These are phyloP conservation scores for Baorangia bicolor DNA, from an alignment of 768 basidiomycete species.

Conservation along the genomic window DNA sequence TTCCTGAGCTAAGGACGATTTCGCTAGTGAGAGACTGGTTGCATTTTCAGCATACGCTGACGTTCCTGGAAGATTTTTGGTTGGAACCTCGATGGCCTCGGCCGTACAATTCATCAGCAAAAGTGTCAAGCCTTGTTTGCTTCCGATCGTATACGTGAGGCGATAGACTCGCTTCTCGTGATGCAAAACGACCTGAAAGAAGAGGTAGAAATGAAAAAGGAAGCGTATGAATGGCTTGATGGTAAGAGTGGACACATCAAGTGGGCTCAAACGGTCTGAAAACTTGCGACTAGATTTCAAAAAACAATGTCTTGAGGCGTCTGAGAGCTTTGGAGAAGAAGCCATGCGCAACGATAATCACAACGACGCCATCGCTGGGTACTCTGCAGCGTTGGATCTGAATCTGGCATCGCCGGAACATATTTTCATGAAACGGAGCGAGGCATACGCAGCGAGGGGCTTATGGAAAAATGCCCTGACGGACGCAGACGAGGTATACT, in stretches of 20 bases:
- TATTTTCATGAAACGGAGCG: slow-evolving; percentile 9
- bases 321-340: background rate
- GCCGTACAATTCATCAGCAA: background rate
- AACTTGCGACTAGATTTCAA: background rate
- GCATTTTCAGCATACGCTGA: background rate
- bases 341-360: background rate
- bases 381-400: background rate
- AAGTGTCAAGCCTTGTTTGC: background rate
- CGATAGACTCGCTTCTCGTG: background rate
- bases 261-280: background rate
- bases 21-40: background rate
- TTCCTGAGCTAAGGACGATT: slow-evolving; percentile 2
- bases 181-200: background rate
- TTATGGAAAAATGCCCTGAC: too few species aligned
- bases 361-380: background rate
- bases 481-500: slow-evolving; percentile 7
- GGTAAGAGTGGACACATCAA: background rate
- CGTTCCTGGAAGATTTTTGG: slow-evolving; percentile 10
- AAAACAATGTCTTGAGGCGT: background rate
- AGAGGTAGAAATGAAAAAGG: background rate
- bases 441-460: too few species aligned
- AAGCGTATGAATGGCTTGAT: background rate
- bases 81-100: slow-evolving; percentile 6
- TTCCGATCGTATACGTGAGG: background rate
- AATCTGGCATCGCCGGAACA: background rate